A percentile compares a stretch with the other conserved stretches of the same genome.
Evolutionary conservation across 495 filamentous ascomycete species (phyloP).

Genomic region (Clavariopsis aquatica): DNA sequence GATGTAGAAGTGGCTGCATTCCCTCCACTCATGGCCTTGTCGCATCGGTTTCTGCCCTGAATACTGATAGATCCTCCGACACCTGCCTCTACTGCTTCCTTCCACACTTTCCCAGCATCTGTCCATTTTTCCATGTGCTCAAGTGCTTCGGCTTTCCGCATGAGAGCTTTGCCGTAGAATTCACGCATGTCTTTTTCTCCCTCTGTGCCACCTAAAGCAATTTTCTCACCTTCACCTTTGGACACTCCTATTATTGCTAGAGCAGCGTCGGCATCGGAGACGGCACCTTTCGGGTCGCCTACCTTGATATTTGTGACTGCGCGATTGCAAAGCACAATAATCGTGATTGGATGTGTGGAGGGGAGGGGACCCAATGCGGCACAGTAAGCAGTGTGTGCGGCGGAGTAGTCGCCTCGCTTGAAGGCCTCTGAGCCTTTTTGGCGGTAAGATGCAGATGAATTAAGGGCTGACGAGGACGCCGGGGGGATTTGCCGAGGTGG

Average conservation of each 20-base stretch:
- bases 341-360: constrained; percentile 76
- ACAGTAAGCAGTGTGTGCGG: constrained; percentile 79
- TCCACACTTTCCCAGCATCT: constrained; percentile 80
- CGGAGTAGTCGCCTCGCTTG: constrained; percentile 88
- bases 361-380: constrained; percentile 74
- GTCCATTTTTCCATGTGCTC: constrained; percentile 94
- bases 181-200: constrained; percentile 84
- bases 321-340: constrained; percentile 87
- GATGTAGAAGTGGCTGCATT: constrained; percentile 39
- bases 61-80: constrained; percentile 80
- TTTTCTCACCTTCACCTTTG: constrained; percentile 74
- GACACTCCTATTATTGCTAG: constrained; percentile 77
- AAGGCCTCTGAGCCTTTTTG: constrained; percentile 80
- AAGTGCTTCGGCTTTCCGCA: constrained; percentile 90
- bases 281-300: constrained; percentile 81
- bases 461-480: constrained; percentile 65
- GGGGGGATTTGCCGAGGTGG: constrained; percentile 66
- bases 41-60: constrained; percentile 85
- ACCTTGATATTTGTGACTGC: constrained; percentile 85
- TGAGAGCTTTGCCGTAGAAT: constrained; percentile 88
- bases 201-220: constrained; percentile 65
- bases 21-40: constrained; percentile 70
- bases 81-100: constrained; percentile 75
- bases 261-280: constrained; percentile 78
- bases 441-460: constrained; percentile 72